phyloP scores from a whole-genome alignment of 805 yeast species.

The Ogataea neopini region DNA sequence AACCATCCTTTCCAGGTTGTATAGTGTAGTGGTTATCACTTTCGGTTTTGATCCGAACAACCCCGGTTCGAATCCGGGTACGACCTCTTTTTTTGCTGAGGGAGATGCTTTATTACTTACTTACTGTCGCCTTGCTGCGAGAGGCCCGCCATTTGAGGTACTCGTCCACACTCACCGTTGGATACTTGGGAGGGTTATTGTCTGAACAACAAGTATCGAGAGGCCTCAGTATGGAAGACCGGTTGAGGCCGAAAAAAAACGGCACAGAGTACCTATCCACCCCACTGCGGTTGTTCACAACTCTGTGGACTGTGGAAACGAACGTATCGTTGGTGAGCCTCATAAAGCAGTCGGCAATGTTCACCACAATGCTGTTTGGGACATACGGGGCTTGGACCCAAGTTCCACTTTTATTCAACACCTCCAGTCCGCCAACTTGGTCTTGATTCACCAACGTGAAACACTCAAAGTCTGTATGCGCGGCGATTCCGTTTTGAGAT shows the following conservation, averaged over 20 bases:
- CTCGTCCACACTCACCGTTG: slow-evolving; percentile 12
- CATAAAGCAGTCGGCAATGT: slow-evolving; percentile 15
- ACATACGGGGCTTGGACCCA: slow-evolving; percentile 17
- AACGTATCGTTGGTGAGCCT: slow-evolving; percentile 12
- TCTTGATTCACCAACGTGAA: slow-evolving; percentile 32
- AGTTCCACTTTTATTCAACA: slow-evolving; percentile 13
- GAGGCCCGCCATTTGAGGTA: slow-evolving; percentile 2
- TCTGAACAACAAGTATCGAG: slow-evolving; percentile 9
- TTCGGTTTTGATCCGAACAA: slow-evolving; percentile 79
- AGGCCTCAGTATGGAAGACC: slow-evolving; percentile 6
- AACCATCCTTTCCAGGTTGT: too few species aligned
- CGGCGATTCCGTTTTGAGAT: slow-evolving; percentile 34
- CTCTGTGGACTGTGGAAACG: slow-evolving; percentile 17
- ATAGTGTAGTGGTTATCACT: slow-evolving; percentile 83
- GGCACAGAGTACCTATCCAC: slow-evolving; percentile 15
- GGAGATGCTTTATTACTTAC: background rate
- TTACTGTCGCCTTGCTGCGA: background rate
- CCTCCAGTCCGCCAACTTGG: slow-evolving; percentile 13
- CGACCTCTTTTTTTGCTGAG: slow-evolving; percentile 52
- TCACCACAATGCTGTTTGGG: slow-evolving; percentile 10
- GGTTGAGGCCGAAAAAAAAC: slow-evolving; percentile 14
- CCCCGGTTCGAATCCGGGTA: slow-evolving; percentile 88
- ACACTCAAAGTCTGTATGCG: slow-evolving; percentile 37
- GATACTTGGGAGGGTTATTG: slow-evolving; percentile 11
- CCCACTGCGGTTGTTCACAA: slow-evolving; percentile 11